phyloP scores from a whole-genome alignment of 1,139 yeast genomes.

The Diutina siamensis region DNA sequence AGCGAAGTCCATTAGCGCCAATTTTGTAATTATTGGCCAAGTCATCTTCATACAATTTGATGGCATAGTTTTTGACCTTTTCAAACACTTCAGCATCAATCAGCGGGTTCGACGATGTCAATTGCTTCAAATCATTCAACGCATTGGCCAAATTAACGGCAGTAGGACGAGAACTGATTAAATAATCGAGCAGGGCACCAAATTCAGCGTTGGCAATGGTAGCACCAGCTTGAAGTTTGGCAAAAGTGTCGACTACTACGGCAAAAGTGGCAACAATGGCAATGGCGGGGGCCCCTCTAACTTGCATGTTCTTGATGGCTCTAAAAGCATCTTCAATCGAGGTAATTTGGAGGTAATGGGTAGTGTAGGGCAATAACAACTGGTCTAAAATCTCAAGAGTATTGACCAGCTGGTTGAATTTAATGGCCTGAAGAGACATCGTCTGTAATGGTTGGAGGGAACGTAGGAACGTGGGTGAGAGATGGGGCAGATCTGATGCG shows the following conservation, averaged over 20 bases:
- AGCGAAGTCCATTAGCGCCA: slow-evolving; percentile 74
- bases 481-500: neutral
- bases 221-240: slow-evolving; percentile 12
- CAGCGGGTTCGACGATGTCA: slow-evolving; percentile 17
- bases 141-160: slow-evolving; percentile 90
- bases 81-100: slow-evolving; percentile 19
- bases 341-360: slow-evolving; percentile 50
- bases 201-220: slow-evolving; percentile 18
- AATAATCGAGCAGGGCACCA: slow-evolving; percentile 41
- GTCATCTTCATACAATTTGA: slow-evolving; percentile 60
- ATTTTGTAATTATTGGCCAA: slow-evolving; percentile 62
- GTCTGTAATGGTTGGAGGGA: neutral
- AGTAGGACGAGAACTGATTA: slow-evolving; percentile 80
- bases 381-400: slow-evolving; percentile 67
- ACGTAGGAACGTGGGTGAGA: no score
- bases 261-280: slow-evolving; percentile 90
- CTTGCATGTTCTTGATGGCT: slow-evolving; percentile 84
- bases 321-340: slow-evolving; percentile 62
- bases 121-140: slow-evolving; percentile 41
- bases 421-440: slow-evolving; percentile 30
- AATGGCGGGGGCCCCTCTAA: slow-evolving; percentile 97
- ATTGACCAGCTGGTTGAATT: slow-evolving; percentile 38
- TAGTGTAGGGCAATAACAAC: slow-evolving; percentile 66
- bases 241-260: slow-evolving; percentile 56
- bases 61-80: slow-evolving; percentile 38